Conservation (phyloP, 129 eudicot species). For the Chrysanthemum lavandulifolium region DNA sequence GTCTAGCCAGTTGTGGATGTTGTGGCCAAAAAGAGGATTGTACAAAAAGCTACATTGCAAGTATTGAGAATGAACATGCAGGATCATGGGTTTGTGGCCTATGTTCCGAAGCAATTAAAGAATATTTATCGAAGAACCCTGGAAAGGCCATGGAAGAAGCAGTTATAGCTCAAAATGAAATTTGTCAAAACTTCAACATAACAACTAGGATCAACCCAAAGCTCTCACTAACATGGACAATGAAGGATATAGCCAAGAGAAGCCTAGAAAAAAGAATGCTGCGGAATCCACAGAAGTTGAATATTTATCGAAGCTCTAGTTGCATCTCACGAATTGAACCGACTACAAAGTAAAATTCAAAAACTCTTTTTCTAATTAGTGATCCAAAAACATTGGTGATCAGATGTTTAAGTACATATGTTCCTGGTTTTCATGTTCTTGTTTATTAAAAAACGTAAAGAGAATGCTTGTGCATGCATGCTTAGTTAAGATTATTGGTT, state of each 20-base stretch:
- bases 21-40: conserved; percentile 74
- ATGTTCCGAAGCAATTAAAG: conserved; percentile 67
- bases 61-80: conserved; percentile 33
- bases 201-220: conserved; percentile 61
- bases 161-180: conserved; percentile 33
- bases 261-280: conserved; percentile 40
- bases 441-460: no score
- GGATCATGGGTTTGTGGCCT: conserved; percentile 78
- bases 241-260: conserved; percentile 54
- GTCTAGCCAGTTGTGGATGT: conserved; percentile 51
- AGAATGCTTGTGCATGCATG: no score
- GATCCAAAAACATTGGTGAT: background rate
- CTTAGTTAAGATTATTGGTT: no score
- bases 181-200: conserved; percentile 37
- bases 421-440: background rate
- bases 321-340: conserved; percentile 44
- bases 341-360: background rate
- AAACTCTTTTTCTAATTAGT: background rate
- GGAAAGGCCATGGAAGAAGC: conserved; percentile 46
- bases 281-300: background rate
- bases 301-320: conserved; percentile 47
- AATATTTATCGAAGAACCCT: conserved; percentile 26
- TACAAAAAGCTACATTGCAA: conserved; percentile 40
- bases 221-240: conserved; percentile 47
- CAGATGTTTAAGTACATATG: background rate